Base-by-base conservation (phyloP, 441 rosid genomes). In the Croton laevigatus region DNA sequence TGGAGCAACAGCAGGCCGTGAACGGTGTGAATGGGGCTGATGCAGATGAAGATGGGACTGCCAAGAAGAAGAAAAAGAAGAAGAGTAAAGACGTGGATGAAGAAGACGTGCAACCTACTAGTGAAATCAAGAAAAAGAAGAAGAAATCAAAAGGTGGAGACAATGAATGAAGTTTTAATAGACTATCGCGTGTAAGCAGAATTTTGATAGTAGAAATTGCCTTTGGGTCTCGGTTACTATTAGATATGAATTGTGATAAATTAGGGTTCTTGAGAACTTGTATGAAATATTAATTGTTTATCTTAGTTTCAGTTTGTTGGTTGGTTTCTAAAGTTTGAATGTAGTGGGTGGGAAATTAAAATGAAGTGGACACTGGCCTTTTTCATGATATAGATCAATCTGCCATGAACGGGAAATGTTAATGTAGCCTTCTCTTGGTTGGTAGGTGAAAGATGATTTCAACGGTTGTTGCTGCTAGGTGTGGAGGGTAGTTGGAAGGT, bases 41-140 rank as follows among this genome's bases (percentile, higher is more conserved):
- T 6, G 66, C 78, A 0, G 73, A 60, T 37, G 78, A 77, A 40
- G 84, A 81, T 23, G 81, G 81, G 46, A 45, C 73, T 58, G 58
- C 71, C 49, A 83, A 79, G 75, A 85, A 83, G 83, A 84, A 87
- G 82, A 85, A 85, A 38, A 88, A 83, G 79, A 85, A 80, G 79
- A 87, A 80, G 82, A 78, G 77, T 51, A 81, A 79, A 75, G 85
- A 64, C 22, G 86, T 71, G 34, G 82, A 62, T 16, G 72, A 6
- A 6, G 83, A 69, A 8, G 85, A 79, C 23, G 59, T 67, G 63
- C 80, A 66, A 54, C 76, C 66, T 20, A 66, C 77, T 7, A 45
- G 71, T 19, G 84, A 77, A 1, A 59, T 52, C 36, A 81, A 85
- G 71, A 85, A 81, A 61, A 88, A 75, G 71, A 88, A 84, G 78